Percentiles rank a stretch among this genome's conserved stretches.
phyloP scores from a whole-genome alignment of 2,329 filamentous ascomycete species.

The Alternaria sp. region DNA sequence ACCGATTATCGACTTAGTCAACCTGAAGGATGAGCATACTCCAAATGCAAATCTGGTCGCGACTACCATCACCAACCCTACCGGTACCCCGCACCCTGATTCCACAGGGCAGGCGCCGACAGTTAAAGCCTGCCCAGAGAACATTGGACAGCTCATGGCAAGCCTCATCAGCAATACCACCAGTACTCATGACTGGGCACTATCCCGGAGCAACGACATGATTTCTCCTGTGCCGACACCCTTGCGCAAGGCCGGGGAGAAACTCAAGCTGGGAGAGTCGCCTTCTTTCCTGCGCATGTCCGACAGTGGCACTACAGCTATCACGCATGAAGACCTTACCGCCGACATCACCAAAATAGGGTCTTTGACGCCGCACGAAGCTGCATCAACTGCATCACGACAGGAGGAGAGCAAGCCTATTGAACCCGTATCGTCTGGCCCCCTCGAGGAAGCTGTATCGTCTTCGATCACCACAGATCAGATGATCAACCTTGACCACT shows the following conservation, averaged over 20 bases:
- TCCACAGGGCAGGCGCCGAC: background rate
- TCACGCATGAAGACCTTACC: background rate
- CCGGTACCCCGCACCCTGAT: background rate
- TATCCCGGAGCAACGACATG: background rate
- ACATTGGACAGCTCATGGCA: slow-evolving; percentile 32
- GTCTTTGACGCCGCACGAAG: background rate
- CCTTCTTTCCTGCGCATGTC: slow-evolving; percentile 8
- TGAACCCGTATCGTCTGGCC: background rate
- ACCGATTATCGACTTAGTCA: background rate
- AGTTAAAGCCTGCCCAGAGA: slow-evolving; percentile 7
- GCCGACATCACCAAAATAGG: background rate
- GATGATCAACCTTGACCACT: background rate
- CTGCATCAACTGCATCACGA: background rate
- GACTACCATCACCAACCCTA: background rate
- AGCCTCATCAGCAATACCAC: slow-evolving; percentile 10
- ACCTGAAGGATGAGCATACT: slow-evolving; percentile 5
- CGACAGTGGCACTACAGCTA: background rate
- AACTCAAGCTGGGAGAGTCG: slow-evolving; percentile 17
- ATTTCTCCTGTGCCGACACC: slow-evolving; percentile 28
- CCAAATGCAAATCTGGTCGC: background rate
- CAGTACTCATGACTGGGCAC: background rate
- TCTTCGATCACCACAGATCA: background rate
- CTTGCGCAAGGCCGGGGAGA: slow-evolving; percentile 26
- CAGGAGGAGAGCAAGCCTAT: background rate
- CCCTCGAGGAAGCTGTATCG: background rate